Base-by-base conservation (phyloP, 495 filamentous ascomycete species). In the Trichoderma gamsii region DNA sequence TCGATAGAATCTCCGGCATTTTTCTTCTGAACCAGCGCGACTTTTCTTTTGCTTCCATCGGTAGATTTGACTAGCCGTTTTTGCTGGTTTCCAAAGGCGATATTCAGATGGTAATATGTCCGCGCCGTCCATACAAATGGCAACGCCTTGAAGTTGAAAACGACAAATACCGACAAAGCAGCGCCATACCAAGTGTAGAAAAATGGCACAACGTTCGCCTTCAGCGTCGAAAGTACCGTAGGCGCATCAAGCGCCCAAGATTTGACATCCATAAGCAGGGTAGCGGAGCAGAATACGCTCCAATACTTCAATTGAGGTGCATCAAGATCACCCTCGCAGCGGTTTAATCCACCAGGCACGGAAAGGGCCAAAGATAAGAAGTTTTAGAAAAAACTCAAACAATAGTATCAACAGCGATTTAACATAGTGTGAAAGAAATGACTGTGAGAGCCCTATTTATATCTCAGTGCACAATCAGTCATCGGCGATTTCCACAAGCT, bases 101-200 rank as follows among this genome's bases (percentile, higher is more conserved):
- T 23, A n/a, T n/a, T 52, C 18, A n/a, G 0, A 52, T 52, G 18
- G 21, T 21, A n/a, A 21, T 21, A 9, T 2, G n/a, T 23, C 8
- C 49, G 49, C 21, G 49, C 7, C 25, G 49, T 23, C 15, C 49
- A 23, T 52, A 21, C 15, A 52, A 52, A 52, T 2, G 18, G 49
- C 4, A 52, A 8, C 49, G 7, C 7, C 21, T 23, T 23, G 49
- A 52, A n/a, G 8, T 21, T n/a, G 49, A 52, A 23, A 2, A 52
- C 7, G n/a, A 52, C n/a, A n/a, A 52, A n/a, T 1, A 21, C 16
- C 49, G 21, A 52, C 25, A 52, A 2, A 0, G 18, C 49, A 23
- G 16, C n/a, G 49, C 49, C 49, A 52, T 52, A 52, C 49, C 49
- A 52, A 23, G 49, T 52, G 49, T 52, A 21, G 49, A 52, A 52